phyloP scores from a whole-genome alignment of 495 filamentous ascomycete genomes.

The Lentithecium fluviatile region DNA sequence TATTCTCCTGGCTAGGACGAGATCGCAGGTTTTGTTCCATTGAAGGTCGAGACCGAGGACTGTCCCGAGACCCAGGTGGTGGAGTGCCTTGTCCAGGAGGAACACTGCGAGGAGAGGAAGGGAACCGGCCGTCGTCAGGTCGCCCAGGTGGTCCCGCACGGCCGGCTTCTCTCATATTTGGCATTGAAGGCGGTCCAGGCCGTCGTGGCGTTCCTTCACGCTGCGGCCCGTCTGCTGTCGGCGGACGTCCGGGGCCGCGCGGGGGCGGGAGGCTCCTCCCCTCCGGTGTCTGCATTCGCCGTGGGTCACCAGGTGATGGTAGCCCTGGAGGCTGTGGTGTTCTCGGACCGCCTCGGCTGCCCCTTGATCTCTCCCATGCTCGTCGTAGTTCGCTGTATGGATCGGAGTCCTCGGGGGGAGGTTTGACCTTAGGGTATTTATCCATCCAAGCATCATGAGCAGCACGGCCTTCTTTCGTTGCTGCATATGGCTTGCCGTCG shows the following conservation, averaged over 20 bases:
- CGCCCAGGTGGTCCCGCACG: constrained; percentile 4
- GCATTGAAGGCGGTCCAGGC: not conserved
- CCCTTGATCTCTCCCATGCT: not conserved
- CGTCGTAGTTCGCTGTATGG: not conserved
- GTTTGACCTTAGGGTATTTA: not conserved
- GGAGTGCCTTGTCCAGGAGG: constrained; percentile 10
- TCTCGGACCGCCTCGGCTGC: no score
- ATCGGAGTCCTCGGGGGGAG: not conserved
- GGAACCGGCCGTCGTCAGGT: constrained; percentile 18
- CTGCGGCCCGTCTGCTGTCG: not conserved
- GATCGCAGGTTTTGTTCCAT: constrained; percentile 34
- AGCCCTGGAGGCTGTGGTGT: no score
- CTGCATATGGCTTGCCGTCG: constrained; percentile 46
- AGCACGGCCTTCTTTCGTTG: constrained; percentile 31
- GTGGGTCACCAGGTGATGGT: no score
- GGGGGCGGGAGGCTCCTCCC: not conserved
- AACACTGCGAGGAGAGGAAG: constrained; percentile 12
- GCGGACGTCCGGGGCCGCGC: not conserved
- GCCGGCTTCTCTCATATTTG: not conserved
- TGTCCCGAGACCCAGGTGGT: constrained; percentile 16
- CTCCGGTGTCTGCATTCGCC: no score
- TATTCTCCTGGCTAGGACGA: constrained; percentile 33
- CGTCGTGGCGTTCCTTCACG: not conserved
- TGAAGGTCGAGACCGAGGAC: constrained; percentile 31
- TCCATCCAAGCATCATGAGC: not conserved